A percentile compares a stretch with the other conserved stretches of the same genome.
These are phyloP conservation scores for Xylariaceae sp. DNA, from an alignment of 2,329 filamentous ascomycete genomes.

Conservation along the genomic window DNA sequence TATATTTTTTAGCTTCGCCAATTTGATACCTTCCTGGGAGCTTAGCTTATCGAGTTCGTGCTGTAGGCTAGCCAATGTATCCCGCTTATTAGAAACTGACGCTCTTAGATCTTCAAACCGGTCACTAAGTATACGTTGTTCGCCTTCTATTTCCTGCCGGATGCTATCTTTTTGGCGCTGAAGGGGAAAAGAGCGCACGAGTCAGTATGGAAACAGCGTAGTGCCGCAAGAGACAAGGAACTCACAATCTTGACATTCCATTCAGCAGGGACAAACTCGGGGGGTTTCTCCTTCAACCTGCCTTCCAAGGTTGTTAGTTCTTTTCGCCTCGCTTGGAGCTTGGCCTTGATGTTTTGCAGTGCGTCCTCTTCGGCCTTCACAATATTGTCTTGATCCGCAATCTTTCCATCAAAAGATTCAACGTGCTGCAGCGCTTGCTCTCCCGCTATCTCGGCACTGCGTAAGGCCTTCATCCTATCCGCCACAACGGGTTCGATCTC, in stretches of 20 bases:
- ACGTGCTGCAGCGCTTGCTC: slow-evolving; percentile 36
- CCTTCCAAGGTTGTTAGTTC: slow-evolving; percentile 60
- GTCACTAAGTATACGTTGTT: slow-evolving; percentile 33
- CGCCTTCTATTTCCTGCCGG: slow-evolving; percentile 45
- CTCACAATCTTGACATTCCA: slow-evolving; percentile 70
- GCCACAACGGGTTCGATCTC: slow-evolving; percentile 51
- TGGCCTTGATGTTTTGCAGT: slow-evolving; percentile 8
- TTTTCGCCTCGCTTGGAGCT: slow-evolving; percentile 39
- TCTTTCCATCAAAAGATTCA: slow-evolving; percentile 37
- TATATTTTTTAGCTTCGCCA: slow-evolving; percentile 55
- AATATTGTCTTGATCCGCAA: slow-evolving; percentile 40
- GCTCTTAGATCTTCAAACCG: slow-evolving; percentile 36
- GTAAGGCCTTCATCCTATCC: slow-evolving; percentile 49
- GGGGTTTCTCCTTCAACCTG: slow-evolving; percentile 54
- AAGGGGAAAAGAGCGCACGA: slow-evolving; percentile 9
- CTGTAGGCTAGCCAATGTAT: slow-evolving; percentile 37
- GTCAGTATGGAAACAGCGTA: not conserved
- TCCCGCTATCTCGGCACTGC: slow-evolving; percentile 47
- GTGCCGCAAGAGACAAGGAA: slow-evolving; percentile 13
- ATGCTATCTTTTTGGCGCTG: slow-evolving; percentile 58
- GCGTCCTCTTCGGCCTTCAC: slow-evolving; percentile 41
- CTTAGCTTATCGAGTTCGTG: slow-evolving; percentile 55
- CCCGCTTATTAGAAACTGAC: slow-evolving; percentile 38
- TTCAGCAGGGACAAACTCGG: slow-evolving; percentile 61
- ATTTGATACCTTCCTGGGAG: slow-evolving; percentile 69